Conservation (phyloP, 1,284 basidiomycete genomes). For the Papiliotrema nemorosa region DNA sequence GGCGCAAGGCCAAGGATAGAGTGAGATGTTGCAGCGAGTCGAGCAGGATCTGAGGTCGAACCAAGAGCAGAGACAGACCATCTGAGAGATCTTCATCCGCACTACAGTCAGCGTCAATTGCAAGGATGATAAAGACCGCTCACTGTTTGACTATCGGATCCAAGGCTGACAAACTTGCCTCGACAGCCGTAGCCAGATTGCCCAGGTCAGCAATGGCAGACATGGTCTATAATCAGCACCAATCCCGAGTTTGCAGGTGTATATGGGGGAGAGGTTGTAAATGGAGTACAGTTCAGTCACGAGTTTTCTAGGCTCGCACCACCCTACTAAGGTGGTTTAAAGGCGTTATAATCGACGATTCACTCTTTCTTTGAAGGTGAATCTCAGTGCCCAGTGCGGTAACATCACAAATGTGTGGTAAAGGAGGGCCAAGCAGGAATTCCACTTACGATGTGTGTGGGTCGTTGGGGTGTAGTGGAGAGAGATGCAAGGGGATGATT, state of each 20-base stretch:
- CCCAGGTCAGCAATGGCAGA: background rate
- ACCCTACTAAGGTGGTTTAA: conserved; percentile 42
- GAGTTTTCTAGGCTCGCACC: conserved; percentile 54
- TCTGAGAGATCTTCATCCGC: conserved; percentile 57
- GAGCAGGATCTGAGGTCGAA: conserved; percentile 82
- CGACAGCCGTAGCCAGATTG: conserved; percentile 35
- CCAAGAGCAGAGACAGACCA: conserved; percentile 84
- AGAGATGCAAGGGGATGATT: too few species aligned
- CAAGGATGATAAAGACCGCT: conserved; percentile 8
- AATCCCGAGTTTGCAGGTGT: too few species aligned
- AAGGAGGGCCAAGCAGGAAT: background rate
- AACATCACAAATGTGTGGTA: conserved; percentile 30
- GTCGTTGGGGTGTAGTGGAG: too few species aligned
- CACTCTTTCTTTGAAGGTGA: conserved; percentile 18
- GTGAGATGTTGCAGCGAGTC: conserved; percentile 84
- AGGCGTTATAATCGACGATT: conserved; percentile 42
- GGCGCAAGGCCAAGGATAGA: conserved; percentile 63
- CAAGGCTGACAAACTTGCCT: conserved; percentile 38
- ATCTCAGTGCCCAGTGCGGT: conserved; percentile 51
- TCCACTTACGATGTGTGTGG: too few species aligned
- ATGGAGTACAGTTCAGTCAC: conserved; percentile 42
- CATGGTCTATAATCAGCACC: too few species aligned
- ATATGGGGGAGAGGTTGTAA: background rate
- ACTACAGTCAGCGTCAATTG: conserved; percentile 8
- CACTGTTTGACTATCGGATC: conserved; percentile 42